These are phyloP conservation scores for Candida railenensis DNA, from an alignment of 805 yeast genomes.

Conservation along the genomic window DNA sequence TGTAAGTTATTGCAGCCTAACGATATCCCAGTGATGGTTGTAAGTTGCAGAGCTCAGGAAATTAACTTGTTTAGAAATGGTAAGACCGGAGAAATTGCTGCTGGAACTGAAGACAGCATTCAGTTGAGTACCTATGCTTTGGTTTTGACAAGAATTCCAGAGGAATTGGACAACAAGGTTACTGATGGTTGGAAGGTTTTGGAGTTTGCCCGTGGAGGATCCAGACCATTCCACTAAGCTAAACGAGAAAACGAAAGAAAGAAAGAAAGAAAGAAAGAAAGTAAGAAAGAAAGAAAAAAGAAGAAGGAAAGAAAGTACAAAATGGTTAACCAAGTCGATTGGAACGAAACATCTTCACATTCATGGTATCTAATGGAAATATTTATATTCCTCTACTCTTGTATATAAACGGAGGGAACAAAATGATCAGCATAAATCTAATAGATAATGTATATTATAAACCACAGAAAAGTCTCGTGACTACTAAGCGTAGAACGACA, in stretches of 20 bases:
- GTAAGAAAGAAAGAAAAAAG: background rate
- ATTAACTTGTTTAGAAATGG: constrained; percentile 83
- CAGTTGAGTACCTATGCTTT: constrained; percentile 92
- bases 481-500: no score
- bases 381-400: background rate
- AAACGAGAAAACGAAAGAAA: background rate
- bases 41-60: constrained; percentile 96
- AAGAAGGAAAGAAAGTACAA: no score
- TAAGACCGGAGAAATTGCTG: constrained; percentile 91
- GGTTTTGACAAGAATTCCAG: constrained; percentile 92
- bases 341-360: background rate
- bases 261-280: background rate
- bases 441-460: background rate
- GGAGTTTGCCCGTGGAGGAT: constrained; percentile 92
- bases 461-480: no score
- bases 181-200: constrained; percentile 97
- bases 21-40: constrained; percentile 88
- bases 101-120: constrained; percentile 93
- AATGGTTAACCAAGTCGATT: no score
- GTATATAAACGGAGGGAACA: background rate
- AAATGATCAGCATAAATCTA: background rate
- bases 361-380: background rate
- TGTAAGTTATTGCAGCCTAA: constrained; percentile 88
- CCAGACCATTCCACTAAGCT: constrained; percentile 65
- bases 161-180: constrained; percentile 81